Base-by-base conservation (phyloP, 768 basidiomycete species). In the Boletus rubropictus region DNA sequence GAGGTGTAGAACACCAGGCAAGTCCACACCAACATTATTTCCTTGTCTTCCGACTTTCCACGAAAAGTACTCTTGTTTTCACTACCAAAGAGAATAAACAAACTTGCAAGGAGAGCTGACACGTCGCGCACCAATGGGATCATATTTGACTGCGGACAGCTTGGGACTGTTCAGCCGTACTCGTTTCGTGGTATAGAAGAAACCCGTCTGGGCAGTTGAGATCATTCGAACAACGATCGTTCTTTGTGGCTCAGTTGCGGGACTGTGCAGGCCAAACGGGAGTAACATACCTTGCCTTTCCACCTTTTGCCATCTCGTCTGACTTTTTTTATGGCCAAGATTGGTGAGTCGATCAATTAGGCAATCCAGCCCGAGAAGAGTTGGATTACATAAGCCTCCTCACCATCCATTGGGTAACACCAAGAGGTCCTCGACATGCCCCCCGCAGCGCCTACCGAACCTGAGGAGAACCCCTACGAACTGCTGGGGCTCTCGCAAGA, bases 161-260 rank as follows among this genome's bases (percentile, higher is more conserved):
- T 78, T 86, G n/a, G 88, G 81, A 2, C 82, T 85, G 59, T 77
- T 60, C 42, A 56, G 66, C 10, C 92, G 77, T 34, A 84, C 69
- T 18, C 92, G 78, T 52, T 83, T 78, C 3, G 86, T 86, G 18
- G 89, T 89, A 69, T 94, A 95, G 66, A 93, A 93, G 71, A 78
- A 91, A 10, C 92, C 91, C 1, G 91, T 94, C 67, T 89, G 84
- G 1, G 92, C 92, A 0, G 90, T 90, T 12, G 92, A 94, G 49
- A 94, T 82, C 55, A 95, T 76, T 39, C 89, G 86, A 43, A 94
- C 82, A 46, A 95, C 83, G 45, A 94, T 65, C 2, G 88, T 90
- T 62, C 91, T 92, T 59, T 17, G 12, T 24, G 1, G 22, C 35
- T 35, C 17, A 39, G 38, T 48, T 35, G 49, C 22, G 10, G 53